Evolutionary conservation across 2,329 filamentous ascomycete species (phyloP), one percentile per base, ranked within the genome.

Genomic region (Xylaria digitata): DNA sequence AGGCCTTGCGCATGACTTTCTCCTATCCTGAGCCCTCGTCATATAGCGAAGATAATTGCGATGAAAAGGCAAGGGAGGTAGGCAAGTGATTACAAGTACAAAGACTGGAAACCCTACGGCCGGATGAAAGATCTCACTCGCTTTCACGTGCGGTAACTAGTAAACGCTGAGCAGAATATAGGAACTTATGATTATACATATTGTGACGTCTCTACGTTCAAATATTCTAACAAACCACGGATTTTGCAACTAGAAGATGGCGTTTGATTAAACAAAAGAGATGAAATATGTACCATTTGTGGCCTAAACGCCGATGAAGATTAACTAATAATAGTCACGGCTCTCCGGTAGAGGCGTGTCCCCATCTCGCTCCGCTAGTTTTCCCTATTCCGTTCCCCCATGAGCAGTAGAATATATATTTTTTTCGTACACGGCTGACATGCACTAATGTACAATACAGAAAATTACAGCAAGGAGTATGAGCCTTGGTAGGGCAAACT

Each of bases 221-320:
- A 19, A n/a, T 23, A 15, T 34, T 17, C 8, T 26, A n/a, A 17
- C 8, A 17, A 54, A 49, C 26, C 23, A 45, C 19, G 23, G 30
- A 55, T 15, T 15, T 21, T 23, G 55, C 23, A 42, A 54, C 13
- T 2, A 19, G 6, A 37, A 55, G 8, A 56, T 23, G 13, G 7
- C n/a, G 17, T n/a, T 48, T 40, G 37, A n/a, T 57, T 65, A 57
- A 65, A 72, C 69, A 72, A 71, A 73, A 68, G 59, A 68, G 62
- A 69, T 21, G 55, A 52, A 3, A 65, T 64, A 43, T 45, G 60
- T 71, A 65, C 58, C 32, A 71, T 71, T 71, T 57, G 57, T 71
- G 61, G 56, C 46, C 63, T 30, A 34, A 63, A 72, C 65, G 59
- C 69, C 65, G 40, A 60, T 46, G 58, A 40, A 61, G 50, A 52